These are phyloP conservation scores for Diaporthe vaccinii DNA, from an alignment of 2,329 filamentous ascomycete species.

Conservation along the genomic window DNA sequence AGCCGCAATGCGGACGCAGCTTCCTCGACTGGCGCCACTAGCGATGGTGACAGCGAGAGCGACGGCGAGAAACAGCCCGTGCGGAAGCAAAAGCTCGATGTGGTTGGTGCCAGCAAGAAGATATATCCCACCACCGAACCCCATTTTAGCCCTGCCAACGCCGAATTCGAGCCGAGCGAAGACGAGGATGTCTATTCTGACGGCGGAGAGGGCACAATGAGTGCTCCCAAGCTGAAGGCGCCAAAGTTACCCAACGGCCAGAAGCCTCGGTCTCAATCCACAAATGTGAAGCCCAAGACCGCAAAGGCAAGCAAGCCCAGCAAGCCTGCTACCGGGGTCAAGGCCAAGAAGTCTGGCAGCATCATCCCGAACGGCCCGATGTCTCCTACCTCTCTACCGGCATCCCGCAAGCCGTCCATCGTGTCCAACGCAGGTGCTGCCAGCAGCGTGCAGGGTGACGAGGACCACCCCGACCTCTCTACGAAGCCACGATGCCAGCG, in stretches of 20 bases:
- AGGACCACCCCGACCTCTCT: slow-evolving; percentile 92
- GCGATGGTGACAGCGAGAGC: slow-evolving; percentile 79
- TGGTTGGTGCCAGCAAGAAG: slow-evolving; percentile 57
- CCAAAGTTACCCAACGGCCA: slow-evolving; percentile 51
- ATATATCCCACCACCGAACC: slow-evolving; percentile 66
- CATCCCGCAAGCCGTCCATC: slow-evolving; percentile 82
- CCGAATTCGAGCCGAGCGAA: slow-evolving; percentile 63
- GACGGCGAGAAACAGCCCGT: slow-evolving; percentile 72
- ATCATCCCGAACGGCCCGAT: slow-evolving; percentile 61
- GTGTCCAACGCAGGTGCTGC: slow-evolving; percentile 65
- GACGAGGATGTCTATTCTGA: slow-evolving; percentile 70
- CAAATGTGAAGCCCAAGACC: slow-evolving; percentile 55
- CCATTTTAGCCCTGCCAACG: slow-evolving; percentile 61
- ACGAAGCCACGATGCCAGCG: slow-evolving; percentile 97
- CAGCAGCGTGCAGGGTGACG: slow-evolving; percentile 76
- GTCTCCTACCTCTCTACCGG: slow-evolving; percentile 76
- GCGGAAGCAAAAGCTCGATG: slow-evolving; percentile 70
- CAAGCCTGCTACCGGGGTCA: slow-evolving; percentile 53
- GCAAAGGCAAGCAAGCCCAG: slow-evolving; percentile 55
- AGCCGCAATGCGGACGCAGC: slow-evolving; percentile 89
- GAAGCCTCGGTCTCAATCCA: slow-evolving; percentile 56
- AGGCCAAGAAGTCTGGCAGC: slow-evolving; percentile 65
- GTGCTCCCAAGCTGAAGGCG: slow-evolving; percentile 57
- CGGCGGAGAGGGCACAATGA: slow-evolving; percentile 54
- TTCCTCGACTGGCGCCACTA: slow-evolving; percentile 88